phyloP scores from a whole-genome alignment of 768 basidiomycete genomes.

The Dentipellis sp. region DNA sequence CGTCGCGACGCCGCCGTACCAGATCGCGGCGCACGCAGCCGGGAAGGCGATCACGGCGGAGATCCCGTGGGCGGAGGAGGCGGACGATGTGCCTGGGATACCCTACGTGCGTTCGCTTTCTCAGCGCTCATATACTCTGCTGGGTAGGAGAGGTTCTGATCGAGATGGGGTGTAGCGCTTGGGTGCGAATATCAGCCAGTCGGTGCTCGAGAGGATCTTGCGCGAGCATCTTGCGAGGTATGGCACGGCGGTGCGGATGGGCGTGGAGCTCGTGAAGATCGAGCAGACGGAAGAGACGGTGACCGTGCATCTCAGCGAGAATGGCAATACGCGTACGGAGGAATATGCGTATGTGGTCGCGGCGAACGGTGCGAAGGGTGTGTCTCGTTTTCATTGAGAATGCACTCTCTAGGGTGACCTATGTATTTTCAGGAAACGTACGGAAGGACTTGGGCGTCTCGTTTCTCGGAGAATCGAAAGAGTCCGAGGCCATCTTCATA shows the following conservation, averaged over 20 bases:
- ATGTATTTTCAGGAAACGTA: constrained; percentile 19
- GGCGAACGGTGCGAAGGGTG: constrained; percentile 30
- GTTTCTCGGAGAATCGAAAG: constrained; percentile 31
- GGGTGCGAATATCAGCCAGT: constrained; percentile 17
- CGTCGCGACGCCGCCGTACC: not conserved
- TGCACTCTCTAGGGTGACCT: not conserved
- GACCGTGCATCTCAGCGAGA: constrained; percentile 18
- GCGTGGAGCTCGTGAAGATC: constrained; percentile 24
- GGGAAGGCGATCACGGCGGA: not conserved
- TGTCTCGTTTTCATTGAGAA: not conserved
- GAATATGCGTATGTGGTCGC: constrained; percentile 31
- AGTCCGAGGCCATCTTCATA: constrained; percentile 18
- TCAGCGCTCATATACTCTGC: not conserved
- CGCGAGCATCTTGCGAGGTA: constrained; percentile 18
- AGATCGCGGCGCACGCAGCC: not conserved
- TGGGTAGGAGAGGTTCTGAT: not conserved
- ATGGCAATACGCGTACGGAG: constrained; percentile 13
- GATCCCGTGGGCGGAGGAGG: not conserved
- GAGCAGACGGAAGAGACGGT: constrained; percentile 25
- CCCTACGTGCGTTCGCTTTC: not conserved
- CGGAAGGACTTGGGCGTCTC: constrained; percentile 31
- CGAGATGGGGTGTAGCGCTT: constrained; percentile 6
- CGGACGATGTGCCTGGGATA: not conserved
- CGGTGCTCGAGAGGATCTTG: constrained; percentile 23
- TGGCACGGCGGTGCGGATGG: constrained; percentile 24